Evolutionary conservation across 176 grass and related monocot genomes (phyloP), one percentile per base, ranked within the genome.

Genomic region (Metroxylon sagu): DNA sequence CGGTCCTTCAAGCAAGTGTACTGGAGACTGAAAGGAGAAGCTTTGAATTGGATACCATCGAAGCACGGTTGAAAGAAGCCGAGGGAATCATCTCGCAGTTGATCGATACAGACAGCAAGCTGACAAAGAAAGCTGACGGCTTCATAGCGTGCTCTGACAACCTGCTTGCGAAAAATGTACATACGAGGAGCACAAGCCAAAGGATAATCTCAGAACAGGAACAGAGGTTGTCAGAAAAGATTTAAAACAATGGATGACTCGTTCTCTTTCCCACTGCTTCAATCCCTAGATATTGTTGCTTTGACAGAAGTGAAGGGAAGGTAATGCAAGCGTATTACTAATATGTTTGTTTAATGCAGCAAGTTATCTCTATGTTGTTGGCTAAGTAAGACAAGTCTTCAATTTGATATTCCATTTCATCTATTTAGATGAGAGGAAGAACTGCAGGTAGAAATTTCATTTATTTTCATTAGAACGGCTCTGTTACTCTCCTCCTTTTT

Each of bases 221-320:
- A 16, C 28, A 71, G 21, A 92, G 85, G 71, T 75, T 80, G 59
- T 98, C 87, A 17, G 93, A 98, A 67, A 98, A 92, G 74, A 79
- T 88, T 4, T 6, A 68, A 68, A 29, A 4, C 65, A 35, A 68
- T 56, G 14, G 65, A 52, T 55, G 65, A 68, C 18, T 68, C 31
- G 26, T 12, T 68, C 27, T 56, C 26, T 14, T 54, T 54, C 19
- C 53, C 6, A 3, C n/a, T 55, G 8, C 53, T 16, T 28, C 27
- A 4, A 28, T 28, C 27, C 2, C 27, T 28, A 3, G 27, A 28
- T 28, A 28, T 10, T 39, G 35, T 8, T 10, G 35, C 35, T n/a
- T 39, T 39, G 35, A 39, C 35, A 12, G 35, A 39, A 39, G 35
- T 2, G 35, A 39, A 39, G 35, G 35, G n/a, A n/a, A n/a, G n/a